Base-by-base conservation (phyloP, 2,329 filamentous ascomycete genomes). In the Neonectria hederae region DNA sequence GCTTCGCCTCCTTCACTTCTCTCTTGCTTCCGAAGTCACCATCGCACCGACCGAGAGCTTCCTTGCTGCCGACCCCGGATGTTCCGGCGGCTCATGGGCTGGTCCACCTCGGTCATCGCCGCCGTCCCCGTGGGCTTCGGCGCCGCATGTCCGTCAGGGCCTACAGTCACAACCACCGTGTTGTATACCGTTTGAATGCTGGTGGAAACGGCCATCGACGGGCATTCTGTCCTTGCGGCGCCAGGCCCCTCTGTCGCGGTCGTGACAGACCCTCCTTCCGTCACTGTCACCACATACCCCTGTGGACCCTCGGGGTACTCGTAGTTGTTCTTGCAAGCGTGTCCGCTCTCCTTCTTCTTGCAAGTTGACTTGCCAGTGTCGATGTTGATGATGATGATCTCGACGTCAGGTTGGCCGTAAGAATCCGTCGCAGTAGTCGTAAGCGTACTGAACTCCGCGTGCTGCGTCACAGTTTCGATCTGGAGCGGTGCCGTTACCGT, bases 111-210 rank as follows among this genome's bases (percentile, higher is more conserved):
- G 10, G 67, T 48, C 19, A 53, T 63, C 22, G 72, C 63, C n/a
- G 63, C 35, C 6, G 62, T 59, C 9, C 45, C 45, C 3, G 45
- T 59, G 24, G 35, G 17, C 26, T 54, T 22, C 26, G 61, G 32
- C n/a, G 32, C 35, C 35, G 63, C 46, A 10, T n/a, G 24, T 4
- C 35, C 40, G 32, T 35, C 32, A 24, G 60, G 54, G 45, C 60
- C 63, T 30, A 77, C 69, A 6, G 77, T 79, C 60, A 76, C 71
- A 17, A 73, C 63, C n/a, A 80, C 69, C 1, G 78, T 81, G 69
- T 79, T 80, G 66, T 76, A 80, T 35, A 76, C 69, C 14, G 78
- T 79, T 11, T 73, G 65, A 24, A 78, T 72, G 45, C 72, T 76
- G 26, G 77, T 78, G 5, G 73, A 75, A 22, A 72, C 61, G 13